Evolutionary conservation across 2,329 filamentous ascomycete genomes (phyloP), one percentile per base, ranked within the genome.

Genomic region (Myriosclerotinia duriaeana): DNA sequence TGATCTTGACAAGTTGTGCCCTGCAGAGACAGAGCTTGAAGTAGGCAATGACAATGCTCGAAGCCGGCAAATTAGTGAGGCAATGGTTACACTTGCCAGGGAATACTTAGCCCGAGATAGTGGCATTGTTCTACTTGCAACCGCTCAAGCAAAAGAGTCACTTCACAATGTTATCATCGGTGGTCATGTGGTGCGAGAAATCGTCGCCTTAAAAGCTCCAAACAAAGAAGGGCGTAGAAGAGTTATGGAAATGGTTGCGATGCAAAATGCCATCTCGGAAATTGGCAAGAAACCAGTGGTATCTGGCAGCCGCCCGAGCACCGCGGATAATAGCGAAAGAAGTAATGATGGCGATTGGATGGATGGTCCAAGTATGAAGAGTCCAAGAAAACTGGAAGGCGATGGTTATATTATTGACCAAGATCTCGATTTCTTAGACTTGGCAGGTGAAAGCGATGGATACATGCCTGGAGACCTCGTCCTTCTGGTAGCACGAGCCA

Each of bases 391-490:
- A 71, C 14, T 42, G 26, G 55, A 34, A 34, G 76, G 74, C 64
- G 84, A 85, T 64, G 90, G 89, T 0, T 95, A 96, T 73, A 79
- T 89, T 1, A 80, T 97, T 7, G 90, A 93, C 67, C 80, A 86
- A 0, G 85, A 90, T 59, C 85, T 99, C 12, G 95, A 99, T 76
- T 91, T 98, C 67, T 85, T 98, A 11, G 94, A 98, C 70, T 84
- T 99, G 66, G 93, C 96, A 22, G 93, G 95, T 1, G 89, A 94
- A 72, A 98, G 94, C 0, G 95, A 99, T 75, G 95, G 95, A 0
- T 99, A 98, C 76, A 97, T 98, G 93, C 94, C 95, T 0, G 95
- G 93, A 4, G 95, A 99, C 77, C 83, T 99, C 48, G 88, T 90
- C 20, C 84, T 97, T 2, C 85, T 99, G 14, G 90, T 96, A 22